Evolutionary conservation across 163 green algal species (phyloP), one percentile per base, ranked within the genome.

Genomic region (Scenedesmus sp.): DNA sequence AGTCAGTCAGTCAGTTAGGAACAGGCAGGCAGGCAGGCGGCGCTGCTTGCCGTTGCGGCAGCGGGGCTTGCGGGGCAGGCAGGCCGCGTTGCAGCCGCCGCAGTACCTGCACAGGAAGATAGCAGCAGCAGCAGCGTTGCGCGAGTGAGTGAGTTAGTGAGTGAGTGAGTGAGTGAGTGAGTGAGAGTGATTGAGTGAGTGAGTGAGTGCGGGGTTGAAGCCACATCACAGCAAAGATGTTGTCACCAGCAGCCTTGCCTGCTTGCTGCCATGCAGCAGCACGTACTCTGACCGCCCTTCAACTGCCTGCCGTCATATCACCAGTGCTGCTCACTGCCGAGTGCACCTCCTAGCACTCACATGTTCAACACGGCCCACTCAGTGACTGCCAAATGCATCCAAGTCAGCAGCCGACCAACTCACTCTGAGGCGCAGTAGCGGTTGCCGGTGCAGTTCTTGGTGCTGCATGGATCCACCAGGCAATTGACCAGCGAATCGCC

Each of bases 401-500:
- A 10, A 64, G 9, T 10, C 20, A 20, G 62, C 16, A 73, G 62
- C 62, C 3, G 3, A 76, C 66, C 66, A 16, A 86, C 82, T 87
- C 13, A 88, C 56, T 88, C 83, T 88, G 83, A 76, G 1, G 59
- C 20, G 23, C 83, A 82, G 34, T 2, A 55, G 3, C 26, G 23
- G 64, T 74, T n/a, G 18, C 9, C 60, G 0, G 16, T 89, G 85
- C 85, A 89, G 62, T 55, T 34, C 2, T 89, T 89, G 46, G 12
- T 66, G 18, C 64, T 8, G 66, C 86, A 90, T 26, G 86, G 86
- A 54, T 90, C 66, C 46, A 83, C 2, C 6, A 90, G 18, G 67
- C 86, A 90, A 20, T 64, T 2, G 4, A 84, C 85, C 26, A 18
- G 18, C 18, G 8, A n/a, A 16, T 70, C 52, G 16, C 55, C 20